Conservation (phyloP, 331 rosid genomes). For the Erythrophleum ivorense region DNA sequence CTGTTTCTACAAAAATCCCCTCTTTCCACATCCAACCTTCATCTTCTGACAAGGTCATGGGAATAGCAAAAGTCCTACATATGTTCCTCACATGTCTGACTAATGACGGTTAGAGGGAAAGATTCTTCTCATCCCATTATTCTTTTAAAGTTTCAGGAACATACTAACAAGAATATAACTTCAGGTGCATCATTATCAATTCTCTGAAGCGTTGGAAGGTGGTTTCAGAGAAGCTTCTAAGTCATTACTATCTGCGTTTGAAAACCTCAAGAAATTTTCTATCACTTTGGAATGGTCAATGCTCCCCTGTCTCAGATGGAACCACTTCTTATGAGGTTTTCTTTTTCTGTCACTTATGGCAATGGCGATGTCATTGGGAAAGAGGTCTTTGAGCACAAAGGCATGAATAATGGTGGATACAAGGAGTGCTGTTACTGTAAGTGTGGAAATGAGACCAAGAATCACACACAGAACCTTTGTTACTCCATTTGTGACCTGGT, state of each 20-base stretch:
- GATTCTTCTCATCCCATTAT: slow-evolving; percentile 7
- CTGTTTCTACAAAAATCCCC: slow-evolving; percentile 1
- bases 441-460: slow-evolving; percentile 55
- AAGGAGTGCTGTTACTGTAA: slow-evolving; percentile 59
- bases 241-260: slow-evolving; percentile 43
- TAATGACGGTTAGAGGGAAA: slow-evolving; percentile 9
- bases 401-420: slow-evolving; percentile 67
- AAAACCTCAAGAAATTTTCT: slow-evolving; percentile 70
- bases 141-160: background rate
- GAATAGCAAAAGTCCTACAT: slow-evolving; percentile 50
- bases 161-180: slow-evolving; percentile 7
- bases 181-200: background rate
- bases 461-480: slow-evolving; percentile 60
- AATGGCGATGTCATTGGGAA: slow-evolving; percentile 90
- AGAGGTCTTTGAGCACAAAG: slow-evolving; percentile 72
- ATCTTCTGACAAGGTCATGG: slow-evolving; percentile 63
- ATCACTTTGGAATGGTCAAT: slow-evolving; percentile 57
- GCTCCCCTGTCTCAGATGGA: slow-evolving; percentile 54
- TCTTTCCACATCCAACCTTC: slow-evolving; percentile 27
- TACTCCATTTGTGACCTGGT: slow-evolving; percentile 55
- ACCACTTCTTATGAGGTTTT: slow-evolving; percentile 60
- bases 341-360: slow-evolving; percentile 78
- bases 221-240: slow-evolving; percentile 49
- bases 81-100: slow-evolving; percentile 65
- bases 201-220: background rate